phyloP scores from a whole-genome alignment of 2,329 filamentous ascomycete species.

The Aspergillus novofumigatus region DNA sequence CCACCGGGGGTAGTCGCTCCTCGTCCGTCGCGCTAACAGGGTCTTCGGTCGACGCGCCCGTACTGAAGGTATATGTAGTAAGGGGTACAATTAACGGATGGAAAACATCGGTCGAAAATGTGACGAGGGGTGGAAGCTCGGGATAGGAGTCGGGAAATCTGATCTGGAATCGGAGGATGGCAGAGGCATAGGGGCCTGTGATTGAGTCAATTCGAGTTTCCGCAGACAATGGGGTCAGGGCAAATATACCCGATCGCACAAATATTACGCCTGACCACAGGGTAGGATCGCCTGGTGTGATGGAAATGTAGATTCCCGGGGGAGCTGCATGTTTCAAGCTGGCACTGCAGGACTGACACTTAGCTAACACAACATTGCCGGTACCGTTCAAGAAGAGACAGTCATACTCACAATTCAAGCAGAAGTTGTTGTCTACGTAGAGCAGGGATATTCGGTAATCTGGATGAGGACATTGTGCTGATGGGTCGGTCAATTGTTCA shows the following conservation, averaged over 20 bases:
- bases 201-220: background rate
- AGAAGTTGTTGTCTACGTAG: slow-evolving; percentile 72
- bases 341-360: slow-evolving; percentile 51
- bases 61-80: slow-evolving; percentile 92
- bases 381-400: background rate
- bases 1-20: slow-evolving; percentile 82
- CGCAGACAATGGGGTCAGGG: background rate
- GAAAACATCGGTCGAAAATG: slow-evolving; percentile 89
- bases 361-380: slow-evolving; percentile 7
- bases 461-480: slow-evolving; percentile 31
- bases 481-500: background rate
- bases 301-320: slow-evolving; percentile 78
- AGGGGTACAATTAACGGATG: slow-evolving; percentile 88
- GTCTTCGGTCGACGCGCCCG: slow-evolving; percentile 67
- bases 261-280: slow-evolving; percentile 92
- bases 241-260: slow-evolving; percentile 69
- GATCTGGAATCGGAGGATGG: slow-evolving; percentile 84
- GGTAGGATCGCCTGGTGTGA: slow-evolving; percentile 74
- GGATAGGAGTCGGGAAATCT: slow-evolving; percentile 82
- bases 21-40: slow-evolving; percentile 80
- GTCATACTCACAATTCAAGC: slow-evolving; percentile 69
- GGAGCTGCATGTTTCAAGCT: slow-evolving; percentile 79
- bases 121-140: slow-evolving; percentile 72
- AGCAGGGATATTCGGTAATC: slow-evolving; percentile 42
- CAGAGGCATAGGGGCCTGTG: slow-evolving; percentile 80